Conservation (phyloP, 2,329 filamentous ascomycete species). For the Diaporthe sp. region DNA sequence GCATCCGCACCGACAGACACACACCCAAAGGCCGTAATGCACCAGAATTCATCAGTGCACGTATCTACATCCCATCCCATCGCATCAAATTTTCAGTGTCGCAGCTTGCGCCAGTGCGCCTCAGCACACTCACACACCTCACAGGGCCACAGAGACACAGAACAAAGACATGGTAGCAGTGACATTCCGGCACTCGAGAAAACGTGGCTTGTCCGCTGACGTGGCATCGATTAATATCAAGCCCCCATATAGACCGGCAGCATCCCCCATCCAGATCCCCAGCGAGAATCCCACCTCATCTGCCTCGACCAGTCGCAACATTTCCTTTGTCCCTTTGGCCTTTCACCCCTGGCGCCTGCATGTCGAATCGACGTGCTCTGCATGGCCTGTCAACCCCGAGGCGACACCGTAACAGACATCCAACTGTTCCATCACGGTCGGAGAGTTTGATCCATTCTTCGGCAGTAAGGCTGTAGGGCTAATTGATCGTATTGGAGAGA, state of each 20-base stretch:
- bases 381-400: background rate
- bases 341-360: background rate
- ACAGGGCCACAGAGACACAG: background rate
- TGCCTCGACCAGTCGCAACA: conserved; percentile 19
- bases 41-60: background rate
- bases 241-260: conserved; percentile 15
- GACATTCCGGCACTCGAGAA: conserved; percentile 15
- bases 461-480: conserved; percentile 27
- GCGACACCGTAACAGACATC: background rate
- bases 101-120: conserved; percentile 1
- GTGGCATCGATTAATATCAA: conserved; percentile 24
- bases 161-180: background rate
- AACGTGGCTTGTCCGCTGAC: conserved; percentile 32
- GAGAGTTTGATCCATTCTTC: background rate
- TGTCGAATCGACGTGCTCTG: conserved; percentile 20
- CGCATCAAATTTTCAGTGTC: background rate
- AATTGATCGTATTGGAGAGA: background rate
- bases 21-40: background rate
- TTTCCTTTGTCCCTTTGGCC: background rate
- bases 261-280: background rate
- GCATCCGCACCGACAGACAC: background rate
- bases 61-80: background rate
- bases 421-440: conserved; percentile 24
- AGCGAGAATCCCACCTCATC: conserved; percentile 14
- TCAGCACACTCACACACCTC: background rate